These are phyloP conservation scores for Seminavis robusta DNA, from an alignment of 108 stramenopile species.

Conservation along the genomic window DNA sequence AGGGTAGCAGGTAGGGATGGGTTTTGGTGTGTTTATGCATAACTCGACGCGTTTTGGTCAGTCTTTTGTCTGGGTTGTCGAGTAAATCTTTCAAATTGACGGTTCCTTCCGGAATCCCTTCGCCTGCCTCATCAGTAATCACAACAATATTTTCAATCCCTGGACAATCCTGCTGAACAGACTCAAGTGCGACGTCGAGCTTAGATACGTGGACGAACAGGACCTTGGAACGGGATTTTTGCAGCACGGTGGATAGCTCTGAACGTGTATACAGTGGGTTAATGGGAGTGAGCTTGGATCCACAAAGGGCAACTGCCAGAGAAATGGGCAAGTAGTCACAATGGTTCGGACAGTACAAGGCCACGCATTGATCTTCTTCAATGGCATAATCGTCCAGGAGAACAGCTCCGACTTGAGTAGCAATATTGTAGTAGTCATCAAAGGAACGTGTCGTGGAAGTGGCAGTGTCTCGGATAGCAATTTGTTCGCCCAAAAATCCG, in stretches of 20 bases:
- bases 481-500: conserved; percentile 29
- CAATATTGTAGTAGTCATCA: conserved; percentile 51
- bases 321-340: conserved; percentile 79
- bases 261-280: conserved; percentile 75
- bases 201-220: conserved; percentile 63
- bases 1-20: conserved; percentile 81
- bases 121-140: conserved; percentile 51
- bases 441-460: conserved; percentile 73
- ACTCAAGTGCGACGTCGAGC: conserved; percentile 68
- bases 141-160: conserved; percentile 63
- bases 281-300: conserved; percentile 78
- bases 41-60: conserved; percentile 31
- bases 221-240: conserved; percentile 53
- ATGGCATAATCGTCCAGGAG: conserved; percentile 48
- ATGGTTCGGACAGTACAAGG: conserved; percentile 85
- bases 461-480: conserved; percentile 71
- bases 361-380: conserved; percentile 51
- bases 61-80: conserved; percentile 21
- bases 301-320: conserved; percentile 67
- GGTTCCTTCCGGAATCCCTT: conserved; percentile 55
- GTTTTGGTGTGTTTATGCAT: conserved; percentile 36
- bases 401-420: conserved; percentile 43
- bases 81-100: conserved; percentile 50
- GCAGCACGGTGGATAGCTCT: conserved; percentile 64
- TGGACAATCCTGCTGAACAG: conserved; percentile 35